A percentile compares a stretch with the other conserved stretches of the same genome.
These are phyloP conservation scores for Phalaenopsis equestris DNA, from an alignment of 106 monocot species.

Conservation along the genomic window DNA sequence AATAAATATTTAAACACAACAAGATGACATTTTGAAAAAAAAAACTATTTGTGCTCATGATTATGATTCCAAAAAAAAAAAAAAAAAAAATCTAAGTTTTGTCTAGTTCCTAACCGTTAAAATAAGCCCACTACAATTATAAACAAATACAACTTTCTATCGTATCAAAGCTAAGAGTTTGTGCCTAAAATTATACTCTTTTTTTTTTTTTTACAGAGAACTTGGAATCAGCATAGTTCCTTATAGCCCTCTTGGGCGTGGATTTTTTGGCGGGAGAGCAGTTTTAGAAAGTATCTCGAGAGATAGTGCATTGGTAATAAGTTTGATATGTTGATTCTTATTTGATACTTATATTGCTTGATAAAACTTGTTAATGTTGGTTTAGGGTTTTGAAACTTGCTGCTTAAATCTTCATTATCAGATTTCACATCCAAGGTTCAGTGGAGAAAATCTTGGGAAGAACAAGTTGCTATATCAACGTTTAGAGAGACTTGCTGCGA, in stretches of 20 bases:
- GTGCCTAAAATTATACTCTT: too few relatives aligned
- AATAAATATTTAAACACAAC: too few relatives aligned
- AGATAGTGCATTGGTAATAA: constrained; percentile 19
- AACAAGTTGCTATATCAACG: constrained; percentile 51
- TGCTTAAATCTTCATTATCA: constrained; percentile 2
- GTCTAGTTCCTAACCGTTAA: too few relatives aligned
- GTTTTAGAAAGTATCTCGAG: constrained; percentile 15
- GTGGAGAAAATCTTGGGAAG: constrained; percentile 29
- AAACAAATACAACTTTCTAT: too few relatives aligned
- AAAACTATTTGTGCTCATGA: too few relatives aligned
- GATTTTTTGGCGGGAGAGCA: constrained; percentile 44
- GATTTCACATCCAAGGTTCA: constrained; percentile 31
- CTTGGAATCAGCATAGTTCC: constrained; percentile 50
- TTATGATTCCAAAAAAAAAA: too few relatives aligned
- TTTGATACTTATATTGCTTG: neutral
- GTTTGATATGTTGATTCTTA: neutral
- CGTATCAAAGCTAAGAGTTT: too few relatives aligned
- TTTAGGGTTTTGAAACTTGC: neutral
- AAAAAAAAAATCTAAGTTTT: too few relatives aligned
- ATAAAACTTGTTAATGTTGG: neutral
- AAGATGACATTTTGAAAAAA: too few relatives aligned
- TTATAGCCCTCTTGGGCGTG: constrained; percentile 38
- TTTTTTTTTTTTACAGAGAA: constrained; percentile 18
- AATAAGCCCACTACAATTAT: too few relatives aligned
- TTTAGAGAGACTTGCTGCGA: constrained; percentile 38